A percentile compares a stretch with the other conserved stretches of the same genome.
These are phyloP conservation scores for Botrytis paeoniae DNA, from an alignment of 2,329 filamentous ascomycete species.

Conservation along the genomic window DNA sequence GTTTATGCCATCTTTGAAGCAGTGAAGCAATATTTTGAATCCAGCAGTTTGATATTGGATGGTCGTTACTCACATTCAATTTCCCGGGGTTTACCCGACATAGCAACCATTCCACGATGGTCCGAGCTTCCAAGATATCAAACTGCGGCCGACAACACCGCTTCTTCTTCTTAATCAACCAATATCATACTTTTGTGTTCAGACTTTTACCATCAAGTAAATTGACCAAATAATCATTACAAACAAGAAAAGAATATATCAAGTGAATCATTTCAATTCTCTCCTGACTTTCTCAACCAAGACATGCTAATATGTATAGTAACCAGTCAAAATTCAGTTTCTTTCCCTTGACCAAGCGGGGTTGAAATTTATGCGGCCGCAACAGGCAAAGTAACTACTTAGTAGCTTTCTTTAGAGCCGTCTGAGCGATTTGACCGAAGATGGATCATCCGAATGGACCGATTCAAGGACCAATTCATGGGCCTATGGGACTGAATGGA, in stretches of 20 bases:
- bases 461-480: neutral
- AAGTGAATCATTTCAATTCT: neutral
- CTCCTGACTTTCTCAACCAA: neutral
- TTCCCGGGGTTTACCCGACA: neutral
- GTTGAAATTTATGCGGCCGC: slow-evolving; percentile 10
- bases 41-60: neutral
- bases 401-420: neutral
- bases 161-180: neutral
- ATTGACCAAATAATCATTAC: neutral
- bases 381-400: neutral
- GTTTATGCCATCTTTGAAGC: neutral
- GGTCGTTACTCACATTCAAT: neutral
- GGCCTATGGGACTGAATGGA: neutral
- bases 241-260: neutral
- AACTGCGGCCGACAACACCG: slow-evolving; percentile 16
- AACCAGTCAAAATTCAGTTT: neutral
- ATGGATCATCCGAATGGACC: slow-evolving; percentile 11
- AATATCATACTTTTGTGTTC: neutral
- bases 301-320: neutral
- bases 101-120: neutral
- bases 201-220: neutral
- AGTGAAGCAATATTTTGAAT: neutral
- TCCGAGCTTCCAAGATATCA: slow-evolving; percentile 3
- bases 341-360: slow-evolving; percentile 1
- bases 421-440: slow-evolving; percentile 2